Percentiles rank a stretch among this genome's conserved stretches.
phyloP scores from a whole-genome alignment of 306 rosid genomes.

The Trifolium fragiferum region DNA sequence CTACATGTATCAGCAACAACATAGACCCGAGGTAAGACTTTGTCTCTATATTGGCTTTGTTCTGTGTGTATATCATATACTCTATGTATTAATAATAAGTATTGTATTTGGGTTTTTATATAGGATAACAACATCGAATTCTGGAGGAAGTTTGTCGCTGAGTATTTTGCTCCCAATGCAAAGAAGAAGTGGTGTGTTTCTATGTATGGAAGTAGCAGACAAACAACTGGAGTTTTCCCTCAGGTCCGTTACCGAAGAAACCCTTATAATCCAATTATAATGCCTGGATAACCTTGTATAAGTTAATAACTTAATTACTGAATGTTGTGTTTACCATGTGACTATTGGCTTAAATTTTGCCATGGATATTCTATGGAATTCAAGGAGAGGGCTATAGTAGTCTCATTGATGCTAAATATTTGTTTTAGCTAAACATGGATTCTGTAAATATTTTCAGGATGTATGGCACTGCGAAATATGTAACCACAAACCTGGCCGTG shows the following conservation, averaged over 20 bases:
- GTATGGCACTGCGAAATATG: conserved; percentile 99
- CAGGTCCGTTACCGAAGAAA: conserved; percentile 68
- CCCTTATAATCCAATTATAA: conserved; percentile 32
- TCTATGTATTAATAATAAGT: conserved; percentile 37
- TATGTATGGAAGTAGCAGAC: conserved; percentile 94
- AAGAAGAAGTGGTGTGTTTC: conserved; percentile 99
- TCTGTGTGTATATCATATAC: background rate
- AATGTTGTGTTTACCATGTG: conserved; percentile 5
- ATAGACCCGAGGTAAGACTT: conserved; percentile 84
- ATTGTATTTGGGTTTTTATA: conserved; percentile 42
- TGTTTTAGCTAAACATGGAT: conserved; percentile 28
- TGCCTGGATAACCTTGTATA: conserved; percentile 37
- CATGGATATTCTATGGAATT: conserved; percentile 15
- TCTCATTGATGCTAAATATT: conserved; percentile 34
- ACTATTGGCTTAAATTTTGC: conserved; percentile 36
- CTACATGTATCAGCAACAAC: conserved; percentile 96
- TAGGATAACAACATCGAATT: conserved; percentile 94
- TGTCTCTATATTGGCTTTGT: conserved; percentile 19
- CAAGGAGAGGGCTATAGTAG: conserved; percentile 7
- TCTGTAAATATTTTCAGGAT: conserved; percentile 69
- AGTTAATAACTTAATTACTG: conserved; percentile 41
- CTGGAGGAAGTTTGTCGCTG: conserved; percentile 98
- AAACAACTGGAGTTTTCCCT: conserved; percentile 94
- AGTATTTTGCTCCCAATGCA: conserved; percentile 93
- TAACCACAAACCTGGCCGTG: conserved; percentile 97